These are phyloP conservation scores for Blastobotrys muscicola DNA, from an alignment of 805 yeast genomes.

Conservation along the genomic window DNA sequence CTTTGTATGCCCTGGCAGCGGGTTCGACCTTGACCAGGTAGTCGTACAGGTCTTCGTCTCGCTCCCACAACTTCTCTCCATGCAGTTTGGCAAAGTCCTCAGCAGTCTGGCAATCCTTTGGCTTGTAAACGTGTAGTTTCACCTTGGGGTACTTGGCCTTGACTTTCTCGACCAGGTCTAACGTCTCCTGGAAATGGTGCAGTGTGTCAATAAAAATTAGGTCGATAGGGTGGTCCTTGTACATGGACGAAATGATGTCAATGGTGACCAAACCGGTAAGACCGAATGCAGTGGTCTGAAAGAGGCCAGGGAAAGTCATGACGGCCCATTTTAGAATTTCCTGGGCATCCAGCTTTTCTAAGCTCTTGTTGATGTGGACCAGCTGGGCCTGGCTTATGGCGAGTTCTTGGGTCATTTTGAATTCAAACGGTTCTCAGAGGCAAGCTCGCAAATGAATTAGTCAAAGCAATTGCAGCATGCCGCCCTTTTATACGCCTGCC, in stretches of 20 bases:
- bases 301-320: slow-evolving; percentile 71
- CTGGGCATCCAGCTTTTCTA: slow-evolving; percentile 51
- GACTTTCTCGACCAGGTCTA: slow-evolving; percentile 57
- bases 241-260: slow-evolving; percentile 62
- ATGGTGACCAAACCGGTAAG: slow-evolving; percentile 82
- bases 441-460: neutral
- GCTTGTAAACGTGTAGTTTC: slow-evolving; percentile 57
- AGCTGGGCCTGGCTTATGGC: slow-evolving; percentile 28
- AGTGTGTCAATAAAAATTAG: slow-evolving; percentile 82
- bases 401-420: neutral
- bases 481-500: too few relatives aligned
- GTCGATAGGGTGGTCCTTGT: slow-evolving; percentile 42
- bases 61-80: slow-evolving; percentile 79
- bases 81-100: slow-evolving; percentile 53
- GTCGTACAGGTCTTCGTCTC: slow-evolving; percentile 72
- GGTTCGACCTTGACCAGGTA: slow-evolving; percentile 90
- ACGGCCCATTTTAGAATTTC: slow-evolving; percentile 77
- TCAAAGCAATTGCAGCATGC: too few relatives aligned
- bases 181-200: slow-evolving; percentile 91
- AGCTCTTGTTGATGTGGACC: slow-evolving; percentile 52
- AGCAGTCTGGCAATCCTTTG: slow-evolving; percentile 47
- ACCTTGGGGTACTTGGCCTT: slow-evolving; percentile 44
- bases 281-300: slow-evolving; percentile 93
- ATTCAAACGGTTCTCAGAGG: neutral
- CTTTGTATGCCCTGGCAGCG: slow-evolving; percentile 69